Conservation (phyloP, 2,329 filamentous ascomycete genomes). For the Colletotrichum musae region DNA sequence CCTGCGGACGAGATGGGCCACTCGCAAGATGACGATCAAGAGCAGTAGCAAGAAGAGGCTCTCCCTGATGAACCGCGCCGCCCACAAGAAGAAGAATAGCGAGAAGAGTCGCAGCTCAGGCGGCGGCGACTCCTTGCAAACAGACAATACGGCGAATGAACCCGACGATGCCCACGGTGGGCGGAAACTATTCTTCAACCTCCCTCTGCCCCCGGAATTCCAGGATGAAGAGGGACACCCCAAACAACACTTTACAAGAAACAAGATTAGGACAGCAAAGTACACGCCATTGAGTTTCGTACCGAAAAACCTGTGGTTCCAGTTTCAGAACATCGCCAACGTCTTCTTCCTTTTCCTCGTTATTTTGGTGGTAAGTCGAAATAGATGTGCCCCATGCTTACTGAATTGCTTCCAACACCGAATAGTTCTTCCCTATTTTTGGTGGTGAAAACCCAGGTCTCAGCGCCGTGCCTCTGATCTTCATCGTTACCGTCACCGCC, state of each 20-base stretch:
- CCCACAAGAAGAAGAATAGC: constrained; percentile 72
- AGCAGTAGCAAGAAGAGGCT: constrained; percentile 84
- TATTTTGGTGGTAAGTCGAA: constrained; percentile 85
- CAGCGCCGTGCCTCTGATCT: constrained; percentile 91
- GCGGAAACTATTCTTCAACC: constrained; percentile 86
- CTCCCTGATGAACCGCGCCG: constrained; percentile 83
- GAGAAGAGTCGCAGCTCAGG: constrained; percentile 77
- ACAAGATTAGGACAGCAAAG: constrained; percentile 98
- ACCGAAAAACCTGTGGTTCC: constrained; percentile 96
- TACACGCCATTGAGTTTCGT: constrained; percentile 96
- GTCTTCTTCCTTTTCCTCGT: constrained; percentile 98
- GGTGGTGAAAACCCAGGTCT: constrained; percentile 91
- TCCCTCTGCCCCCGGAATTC: constrained; percentile 80
- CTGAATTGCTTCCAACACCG: constrained; percentile 32
- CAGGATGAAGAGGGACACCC: constrained; percentile 87
- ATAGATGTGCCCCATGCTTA: not conserved
- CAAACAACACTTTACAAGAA: constrained; percentile 79
- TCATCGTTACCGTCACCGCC: constrained; percentile 89
- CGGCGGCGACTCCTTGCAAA: constrained; percentile 48
- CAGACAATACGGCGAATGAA: constrained; percentile 48
- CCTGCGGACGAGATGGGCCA: constrained; percentile 94
- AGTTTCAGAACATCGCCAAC: constrained; percentile 99
- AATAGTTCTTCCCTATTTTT: constrained; percentile 95
- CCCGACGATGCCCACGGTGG: constrained; percentile 58
- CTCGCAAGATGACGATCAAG: constrained; percentile 84